Percentiles rank a stretch among this genome's conserved stretches.
Conservation (phyloP, 2,329 filamentous ascomycete genomes). For the Pezicula rhizophila region DNA sequence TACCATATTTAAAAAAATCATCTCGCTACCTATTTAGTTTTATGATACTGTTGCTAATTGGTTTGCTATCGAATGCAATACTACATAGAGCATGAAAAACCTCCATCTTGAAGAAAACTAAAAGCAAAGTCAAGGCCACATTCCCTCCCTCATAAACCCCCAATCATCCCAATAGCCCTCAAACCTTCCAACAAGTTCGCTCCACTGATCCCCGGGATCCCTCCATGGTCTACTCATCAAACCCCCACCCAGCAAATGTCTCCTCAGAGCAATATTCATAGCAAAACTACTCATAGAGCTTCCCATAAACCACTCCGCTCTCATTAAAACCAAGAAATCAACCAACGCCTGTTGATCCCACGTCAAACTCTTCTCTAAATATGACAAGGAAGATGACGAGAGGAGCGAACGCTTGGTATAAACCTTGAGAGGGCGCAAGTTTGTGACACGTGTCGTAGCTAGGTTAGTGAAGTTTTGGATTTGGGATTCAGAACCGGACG, state of each 20-base stretch:
- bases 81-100: no score
- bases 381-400: no score
- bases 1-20: no score
- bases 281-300: background rate
- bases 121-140: background rate
- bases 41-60: no score
- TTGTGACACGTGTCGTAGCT: background rate
- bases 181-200: background rate
- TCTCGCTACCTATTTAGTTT: no score
- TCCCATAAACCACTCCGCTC: background rate
- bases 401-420: background rate
- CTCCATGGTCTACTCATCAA: background rate
- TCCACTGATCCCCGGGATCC: conserved; percentile 30
- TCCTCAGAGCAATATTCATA: background rate
- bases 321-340: background rate
- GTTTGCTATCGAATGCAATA: no score
- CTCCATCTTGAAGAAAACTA: background rate
- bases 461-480: background rate
- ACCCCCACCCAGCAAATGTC: background rate
- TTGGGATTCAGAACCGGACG: background rate
- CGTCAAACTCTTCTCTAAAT: background rate
- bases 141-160: background rate
- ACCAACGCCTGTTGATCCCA: background rate
- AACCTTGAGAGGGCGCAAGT: background rate
- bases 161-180: background rate